Evolutionary conservation across 768 basidiomycete species (phyloP).

Genomic region (Chiua virens): DNA sequence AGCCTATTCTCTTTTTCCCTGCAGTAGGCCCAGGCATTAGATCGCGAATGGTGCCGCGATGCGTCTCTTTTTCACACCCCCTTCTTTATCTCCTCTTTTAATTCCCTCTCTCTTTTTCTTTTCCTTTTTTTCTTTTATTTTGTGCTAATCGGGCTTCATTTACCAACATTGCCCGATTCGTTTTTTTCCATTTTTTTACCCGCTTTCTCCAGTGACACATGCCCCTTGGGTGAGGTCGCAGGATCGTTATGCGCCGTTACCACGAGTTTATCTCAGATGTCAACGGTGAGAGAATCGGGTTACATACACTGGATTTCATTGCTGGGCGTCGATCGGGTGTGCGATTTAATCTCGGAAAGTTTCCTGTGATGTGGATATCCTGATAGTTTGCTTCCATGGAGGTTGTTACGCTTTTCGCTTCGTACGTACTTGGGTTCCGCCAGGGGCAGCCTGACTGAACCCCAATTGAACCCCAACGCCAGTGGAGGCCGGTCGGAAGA

Average conservation of each 20-base stretch:
- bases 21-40: constrained; percentile 11
- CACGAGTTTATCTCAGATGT: constrained; percentile 32
- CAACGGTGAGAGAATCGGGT: constrained; percentile 16
- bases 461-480: no score
- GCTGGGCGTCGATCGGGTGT: constrained; percentile 26
- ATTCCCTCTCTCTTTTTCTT: neutral
- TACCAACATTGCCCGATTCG: neutral
- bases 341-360: constrained; percentile 22
- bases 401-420: neutral
- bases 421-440: constrained; percentile 14
- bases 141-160: neutral
- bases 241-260: constrained; percentile 23
- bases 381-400: constrained; percentile 13
- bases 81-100: constrained; percentile 2
- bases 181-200: constrained; percentile 4
- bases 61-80: constrained; percentile 15
- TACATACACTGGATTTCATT: constrained; percentile 3
- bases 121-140: neutral
- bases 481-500: neutral
- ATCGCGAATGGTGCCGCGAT: constrained; percentile 20
- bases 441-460: neutral
- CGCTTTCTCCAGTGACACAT: constrained; percentile 20
- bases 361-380: constrained; percentile 9
- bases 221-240: constrained; percentile 24
- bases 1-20: constrained; percentile 21